Conservation (phyloP, 257 asterid genomes). For the Eustoma russellianum region DNA sequence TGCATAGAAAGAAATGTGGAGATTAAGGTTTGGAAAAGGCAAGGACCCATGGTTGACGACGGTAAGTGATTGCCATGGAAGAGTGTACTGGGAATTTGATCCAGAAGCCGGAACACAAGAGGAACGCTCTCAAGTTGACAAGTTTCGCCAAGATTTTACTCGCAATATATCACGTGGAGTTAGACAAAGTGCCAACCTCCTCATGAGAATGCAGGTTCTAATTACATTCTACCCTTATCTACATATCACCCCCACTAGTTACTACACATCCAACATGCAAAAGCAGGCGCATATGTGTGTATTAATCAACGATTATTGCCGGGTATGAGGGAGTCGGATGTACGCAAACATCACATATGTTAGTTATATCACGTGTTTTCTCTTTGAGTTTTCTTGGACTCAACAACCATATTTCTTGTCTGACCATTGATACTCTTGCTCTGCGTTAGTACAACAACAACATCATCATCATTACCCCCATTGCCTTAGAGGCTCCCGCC, state of each 20-base stretch:
- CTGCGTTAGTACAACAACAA: too few relatives aligned
- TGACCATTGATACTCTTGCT: too few relatives aligned
- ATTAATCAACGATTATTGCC: too few relatives aligned
- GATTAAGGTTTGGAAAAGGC: slow-evolving; percentile 7
- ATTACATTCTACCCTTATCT: too few relatives aligned
- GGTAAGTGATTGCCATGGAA: slow-evolving; percentile 6
- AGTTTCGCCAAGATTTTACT: slow-evolving; percentile 26
- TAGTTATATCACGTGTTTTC: too few relatives aligned
- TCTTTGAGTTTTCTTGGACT: neutral
- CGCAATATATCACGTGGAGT: slow-evolving; percentile 17
- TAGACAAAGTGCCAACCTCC: slow-evolving; percentile 55
- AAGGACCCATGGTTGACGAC: slow-evolving; percentile 7
- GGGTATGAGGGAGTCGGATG: too few relatives aligned
- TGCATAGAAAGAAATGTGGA: slow-evolving; percentile 14
- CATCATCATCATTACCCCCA: too few relatives aligned
- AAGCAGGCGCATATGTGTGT: too few relatives aligned
- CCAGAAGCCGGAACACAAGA: slow-evolving; percentile 23
- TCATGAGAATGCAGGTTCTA: slow-evolving; percentile 56
- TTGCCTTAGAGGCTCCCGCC: too few relatives aligned
- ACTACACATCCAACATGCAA: too few relatives aligned
- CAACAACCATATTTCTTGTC: neutral
- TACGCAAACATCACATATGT: too few relatives aligned
- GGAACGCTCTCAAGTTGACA: slow-evolving; percentile 29
- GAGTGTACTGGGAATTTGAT: slow-evolving; percentile 49
- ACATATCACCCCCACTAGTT: too few relatives aligned